A percentile compares a stretch with the other conserved stretches of the same genome.
Conservation (phyloP, 2,329 filamentous ascomycete genomes). For the Beauveria sp. region DNA sequence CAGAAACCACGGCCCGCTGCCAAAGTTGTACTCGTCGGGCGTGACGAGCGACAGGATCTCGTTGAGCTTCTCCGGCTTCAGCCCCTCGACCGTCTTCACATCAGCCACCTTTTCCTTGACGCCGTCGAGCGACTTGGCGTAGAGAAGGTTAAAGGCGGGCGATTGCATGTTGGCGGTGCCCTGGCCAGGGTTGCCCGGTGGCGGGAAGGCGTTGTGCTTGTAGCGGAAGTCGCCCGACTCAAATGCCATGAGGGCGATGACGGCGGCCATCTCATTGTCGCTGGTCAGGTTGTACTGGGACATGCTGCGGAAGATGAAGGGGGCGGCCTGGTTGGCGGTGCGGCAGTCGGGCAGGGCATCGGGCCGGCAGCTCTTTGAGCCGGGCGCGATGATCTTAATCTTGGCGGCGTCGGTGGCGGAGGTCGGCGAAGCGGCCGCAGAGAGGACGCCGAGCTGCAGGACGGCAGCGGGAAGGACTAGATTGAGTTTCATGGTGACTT, state of each 20-base stretch:
- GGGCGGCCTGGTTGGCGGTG: conserved; percentile 54
- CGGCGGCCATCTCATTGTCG: conserved; percentile 56
- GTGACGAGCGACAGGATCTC: conserved; percentile 37
- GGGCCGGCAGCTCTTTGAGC: conserved; percentile 43
- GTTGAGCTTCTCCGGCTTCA: conserved; percentile 27
- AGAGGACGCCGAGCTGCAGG: not conserved
- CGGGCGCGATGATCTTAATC: conserved; percentile 49
- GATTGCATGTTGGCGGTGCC: conserved; percentile 57
- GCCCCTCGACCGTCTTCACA: conserved; percentile 19
- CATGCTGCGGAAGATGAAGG: conserved; percentile 50
- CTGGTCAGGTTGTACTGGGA: conserved; percentile 45
- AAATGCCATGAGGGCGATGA: conserved; percentile 63
- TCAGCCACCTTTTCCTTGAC: conserved; percentile 27
- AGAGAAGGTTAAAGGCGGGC: conserved; percentile 35
- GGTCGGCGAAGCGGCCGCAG: not conserved
- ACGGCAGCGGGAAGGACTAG: not conserved
- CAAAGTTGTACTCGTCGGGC: conserved; percentile 46
- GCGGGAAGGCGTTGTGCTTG: conserved; percentile 53
- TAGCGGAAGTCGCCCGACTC: conserved; percentile 65
- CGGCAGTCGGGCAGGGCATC: conserved; percentile 51
- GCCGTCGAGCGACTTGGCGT: conserved; percentile 36
- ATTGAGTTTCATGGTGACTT: not conserved
- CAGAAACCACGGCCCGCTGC: conserved; percentile 44
- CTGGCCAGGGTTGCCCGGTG: conserved; percentile 51
- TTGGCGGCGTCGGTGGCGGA: conserved; percentile 27